Evolutionary conservation across 108 stramenopile species (phyloP).

Genomic region (Nitzschia palea): DNA sequence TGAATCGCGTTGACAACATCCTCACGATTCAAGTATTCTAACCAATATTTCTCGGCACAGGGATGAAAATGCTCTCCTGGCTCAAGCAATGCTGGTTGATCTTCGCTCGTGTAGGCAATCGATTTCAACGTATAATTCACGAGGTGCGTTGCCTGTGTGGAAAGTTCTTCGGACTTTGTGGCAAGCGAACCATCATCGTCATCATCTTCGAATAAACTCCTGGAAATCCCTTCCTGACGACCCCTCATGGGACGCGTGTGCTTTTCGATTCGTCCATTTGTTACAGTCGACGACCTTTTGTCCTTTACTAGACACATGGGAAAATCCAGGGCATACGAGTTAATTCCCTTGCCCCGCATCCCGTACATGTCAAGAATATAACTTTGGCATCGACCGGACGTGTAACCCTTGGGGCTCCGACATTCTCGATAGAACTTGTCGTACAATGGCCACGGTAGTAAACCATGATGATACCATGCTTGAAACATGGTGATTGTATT

Average conservation of each 20-base stretch:
- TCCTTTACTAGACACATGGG: slow-evolving; percentile 56
- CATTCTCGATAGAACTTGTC: slow-evolving; percentile 30
- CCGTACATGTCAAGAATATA: slow-evolving; percentile 36
- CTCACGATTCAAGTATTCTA: slow-evolving; percentile 51
- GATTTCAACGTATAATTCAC: neutral
- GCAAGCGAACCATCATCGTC: neutral
- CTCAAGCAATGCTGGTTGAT: slow-evolving; percentile 31
- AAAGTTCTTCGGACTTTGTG: slow-evolving; percentile 1
- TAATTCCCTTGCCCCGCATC: slow-evolving; percentile 40
- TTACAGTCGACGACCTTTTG: neutral
- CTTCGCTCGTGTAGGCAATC: neutral
- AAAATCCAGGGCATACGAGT: slow-evolving; percentile 78
- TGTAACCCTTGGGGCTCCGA: neutral
- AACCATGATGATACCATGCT: slow-evolving; percentile 58
- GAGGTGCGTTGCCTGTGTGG: slow-evolving; percentile 3
- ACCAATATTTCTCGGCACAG: slow-evolving; percentile 49
- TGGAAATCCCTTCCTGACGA: neutral
- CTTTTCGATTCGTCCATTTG: neutral
- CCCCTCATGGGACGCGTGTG: neutral
- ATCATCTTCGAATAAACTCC: neutral
- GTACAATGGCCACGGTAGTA: slow-evolving; percentile 56
- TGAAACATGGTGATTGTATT: slow-evolving; percentile 51
- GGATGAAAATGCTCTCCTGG: slow-evolving; percentile 49
- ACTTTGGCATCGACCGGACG: slow-evolving; percentile 20
- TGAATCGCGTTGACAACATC: slow-evolving; percentile 68